Evolutionary conservation across 371 early-diverging fungal species (phyloP).

Genomic region (Sporodiniella umbellata): DNA sequence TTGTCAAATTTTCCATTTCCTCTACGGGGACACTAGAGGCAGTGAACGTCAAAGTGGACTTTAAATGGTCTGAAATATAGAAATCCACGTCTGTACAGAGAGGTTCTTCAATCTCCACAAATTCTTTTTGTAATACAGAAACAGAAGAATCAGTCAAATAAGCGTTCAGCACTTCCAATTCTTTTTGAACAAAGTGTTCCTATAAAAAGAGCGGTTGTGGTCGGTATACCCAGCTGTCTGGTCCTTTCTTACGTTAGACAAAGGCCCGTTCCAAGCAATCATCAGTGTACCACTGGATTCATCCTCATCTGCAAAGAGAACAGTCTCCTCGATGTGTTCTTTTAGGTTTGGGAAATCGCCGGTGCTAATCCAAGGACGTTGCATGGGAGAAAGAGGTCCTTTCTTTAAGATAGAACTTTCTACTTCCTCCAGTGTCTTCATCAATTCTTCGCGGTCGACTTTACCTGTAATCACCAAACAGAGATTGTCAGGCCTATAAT

Average conservation of each 20-base stretch:
- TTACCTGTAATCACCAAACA: constrained; percentile 65
- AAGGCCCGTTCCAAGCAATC: constrained; percentile 64
- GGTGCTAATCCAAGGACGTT: constrained; percentile 64
- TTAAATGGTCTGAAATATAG: constrained; percentile 52
- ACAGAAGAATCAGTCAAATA: constrained; percentile 70
- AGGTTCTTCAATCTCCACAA: constrained; percentile 69
- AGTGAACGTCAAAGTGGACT: constrained; percentile 46
- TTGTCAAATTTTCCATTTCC: constrained; percentile 51
- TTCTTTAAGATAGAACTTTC: constrained; percentile 60
- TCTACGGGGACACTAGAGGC: constrained; percentile 65
- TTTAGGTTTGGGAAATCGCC: constrained; percentile 49
- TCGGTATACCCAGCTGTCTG: background rate
- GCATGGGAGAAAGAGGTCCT: constrained; percentile 51
- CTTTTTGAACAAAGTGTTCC: constrained; percentile 42
- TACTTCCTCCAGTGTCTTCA: constrained; percentile 51
- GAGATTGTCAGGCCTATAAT: constrained; percentile 70
- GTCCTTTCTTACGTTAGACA: constrained; percentile 43
- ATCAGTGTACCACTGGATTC: constrained; percentile 65
- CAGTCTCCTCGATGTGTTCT: constrained; percentile 48
- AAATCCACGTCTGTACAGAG: constrained; percentile 65
- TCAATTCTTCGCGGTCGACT: constrained; percentile 45
- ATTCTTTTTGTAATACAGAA: constrained; percentile 59
- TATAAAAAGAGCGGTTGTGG: constrained; percentile 1
- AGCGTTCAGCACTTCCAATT: constrained; percentile 42
- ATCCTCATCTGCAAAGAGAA: constrained; percentile 69